Evolutionary conservation across 2,329 filamentous ascomycete genomes (phyloP), one percentile per base, ranked within the genome.

Genomic region (Clarireedia monteithiana): DNA sequence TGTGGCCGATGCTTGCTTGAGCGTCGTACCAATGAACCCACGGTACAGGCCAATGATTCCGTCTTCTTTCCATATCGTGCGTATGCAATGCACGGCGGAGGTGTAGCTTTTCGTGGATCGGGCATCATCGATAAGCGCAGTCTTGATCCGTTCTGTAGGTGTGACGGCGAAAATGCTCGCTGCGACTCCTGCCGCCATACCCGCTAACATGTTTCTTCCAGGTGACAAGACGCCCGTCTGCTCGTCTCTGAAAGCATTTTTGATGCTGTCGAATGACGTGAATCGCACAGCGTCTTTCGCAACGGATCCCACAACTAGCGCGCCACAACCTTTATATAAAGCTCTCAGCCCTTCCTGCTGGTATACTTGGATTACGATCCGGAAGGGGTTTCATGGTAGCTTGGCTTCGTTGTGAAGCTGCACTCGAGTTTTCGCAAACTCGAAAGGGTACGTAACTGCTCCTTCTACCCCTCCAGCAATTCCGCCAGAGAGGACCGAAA

Each of bases 91-190:
- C 6, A 65, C 56, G 0, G 68, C 68, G 5, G 65, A 66, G 6
- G 55, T 64, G 53, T 69, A 72, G 0, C 64, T 61, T 36, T 63
- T 66, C 3, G 44, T 51, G 2, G 45, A 27, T 17, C 60, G 40
- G 7, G 61, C 58, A 55, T 67, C 60, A 36, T 65, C 68, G 53
- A 72, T 67, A 63, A 86, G 66, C 0, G 83, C 83, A 1, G 84
- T 88, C 67, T 87, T 88, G 64, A 88, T 80, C 15, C 84, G 75
- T 64, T 88, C 84, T 0, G 82, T 85, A 0, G 84, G 84, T 2
- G 84, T 88, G 1, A 88, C 84, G 1, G 82, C 83, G n/a, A 79
- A 75, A 0, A 84, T 73, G 54, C 77, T 82, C 17, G 84, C 83
- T 0, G 84, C 75, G 0, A 82, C 75, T 0, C 84, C 84, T 0